Conservation (phyloP, 1,284 basidiomycete genomes). For the Naganishia sp. region DNA sequence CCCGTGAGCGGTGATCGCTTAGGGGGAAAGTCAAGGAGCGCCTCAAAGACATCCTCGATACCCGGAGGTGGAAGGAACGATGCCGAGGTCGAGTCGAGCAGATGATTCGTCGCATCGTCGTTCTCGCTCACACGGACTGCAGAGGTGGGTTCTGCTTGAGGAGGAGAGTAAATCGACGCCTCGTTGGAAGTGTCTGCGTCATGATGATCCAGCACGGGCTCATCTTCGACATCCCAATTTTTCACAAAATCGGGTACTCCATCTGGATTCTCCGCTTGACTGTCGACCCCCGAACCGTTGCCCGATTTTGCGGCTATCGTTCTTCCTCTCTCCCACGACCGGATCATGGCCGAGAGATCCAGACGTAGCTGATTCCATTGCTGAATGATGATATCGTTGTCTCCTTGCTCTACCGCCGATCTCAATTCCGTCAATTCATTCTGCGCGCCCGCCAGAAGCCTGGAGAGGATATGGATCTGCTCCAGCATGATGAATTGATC, state of each 20-base stretch:
- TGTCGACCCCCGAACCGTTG: background rate
- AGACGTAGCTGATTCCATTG: slow-evolving; percentile 33
- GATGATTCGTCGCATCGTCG: slow-evolving; percentile 31
- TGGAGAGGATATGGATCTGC: slow-evolving; percentile 30
- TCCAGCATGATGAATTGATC: slow-evolving; percentile 29
- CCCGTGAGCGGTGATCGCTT: background rate
- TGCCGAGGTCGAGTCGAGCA: slow-evolving; percentile 33
- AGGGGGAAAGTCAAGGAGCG: slow-evolving; percentile 2
- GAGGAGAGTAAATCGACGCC: slow-evolving; percentile 15
- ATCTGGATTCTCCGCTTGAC: slow-evolving; percentile 11
- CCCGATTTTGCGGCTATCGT: slow-evolving; percentile 1
- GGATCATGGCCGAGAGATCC: slow-evolving; percentile 34
- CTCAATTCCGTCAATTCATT: slow-evolving; percentile 18
- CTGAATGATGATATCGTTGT: slow-evolving; percentile 32
- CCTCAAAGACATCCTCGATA: slow-evolving; percentile 34
- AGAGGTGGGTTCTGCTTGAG: background rate
- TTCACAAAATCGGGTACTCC: slow-evolving; percentile 15
- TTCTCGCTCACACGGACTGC: background rate
- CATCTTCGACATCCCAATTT: slow-evolving; percentile 23
- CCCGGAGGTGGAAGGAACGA: slow-evolving; percentile 32
- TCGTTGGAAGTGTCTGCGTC: slow-evolving; percentile 26
- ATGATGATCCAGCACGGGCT: slow-evolving; percentile 12
- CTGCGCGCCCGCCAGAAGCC: slow-evolving; percentile 21
- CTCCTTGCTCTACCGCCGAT: slow-evolving; percentile 10
- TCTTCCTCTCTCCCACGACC: slow-evolving; percentile 34